Evolutionary conservation across 1,284 basidiomycete species (phyloP).

Genomic region (Ceraceosorus guamensis): DNA sequence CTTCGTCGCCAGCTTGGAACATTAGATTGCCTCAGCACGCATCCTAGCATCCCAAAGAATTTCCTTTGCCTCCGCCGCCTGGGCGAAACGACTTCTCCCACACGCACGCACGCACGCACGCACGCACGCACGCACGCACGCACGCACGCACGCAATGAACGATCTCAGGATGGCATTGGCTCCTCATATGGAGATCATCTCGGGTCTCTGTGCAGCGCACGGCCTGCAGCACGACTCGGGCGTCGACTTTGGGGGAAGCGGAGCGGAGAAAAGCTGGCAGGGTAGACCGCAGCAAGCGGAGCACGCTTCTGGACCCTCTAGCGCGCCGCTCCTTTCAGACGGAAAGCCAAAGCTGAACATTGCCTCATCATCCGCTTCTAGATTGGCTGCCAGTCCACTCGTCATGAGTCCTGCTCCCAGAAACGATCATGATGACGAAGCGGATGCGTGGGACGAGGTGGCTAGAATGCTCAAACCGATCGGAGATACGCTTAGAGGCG

Average conservation of each 20-base stretch:
- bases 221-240: constrained; percentile 27
- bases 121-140: too few species aligned
- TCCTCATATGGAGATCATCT: constrained; percentile 13
- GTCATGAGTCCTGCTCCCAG: not conserved
- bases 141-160: too few species aligned
- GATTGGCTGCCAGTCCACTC: not conserved
- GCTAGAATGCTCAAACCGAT: constrained; percentile 25
- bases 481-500: constrained; percentile 22
- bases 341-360: constrained; percentile 14
- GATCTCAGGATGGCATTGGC: not conserved
- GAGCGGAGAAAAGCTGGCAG: not conserved
- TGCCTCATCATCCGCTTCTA: constrained; percentile 8
- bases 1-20: too few species aligned
- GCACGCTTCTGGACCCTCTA: constrained; percentile 19
- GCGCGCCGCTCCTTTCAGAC: constrained; percentile 21
- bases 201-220: constrained; percentile 20
- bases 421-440: constrained; percentile 10
- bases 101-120: too few species aligned
- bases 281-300: constrained; percentile 13
- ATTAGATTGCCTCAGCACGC: too few species aligned
- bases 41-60: too few species aligned
- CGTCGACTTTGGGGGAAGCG: constrained; percentile 17
- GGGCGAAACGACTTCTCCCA: too few species aligned
- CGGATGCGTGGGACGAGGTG: constrained; percentile 20
- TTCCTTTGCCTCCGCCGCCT: too few species aligned